These are phyloP conservation scores for Sclerotinia spermophila DNA, from an alignment of 2,329 filamentous ascomycete genomes.

Conservation along the genomic window DNA sequence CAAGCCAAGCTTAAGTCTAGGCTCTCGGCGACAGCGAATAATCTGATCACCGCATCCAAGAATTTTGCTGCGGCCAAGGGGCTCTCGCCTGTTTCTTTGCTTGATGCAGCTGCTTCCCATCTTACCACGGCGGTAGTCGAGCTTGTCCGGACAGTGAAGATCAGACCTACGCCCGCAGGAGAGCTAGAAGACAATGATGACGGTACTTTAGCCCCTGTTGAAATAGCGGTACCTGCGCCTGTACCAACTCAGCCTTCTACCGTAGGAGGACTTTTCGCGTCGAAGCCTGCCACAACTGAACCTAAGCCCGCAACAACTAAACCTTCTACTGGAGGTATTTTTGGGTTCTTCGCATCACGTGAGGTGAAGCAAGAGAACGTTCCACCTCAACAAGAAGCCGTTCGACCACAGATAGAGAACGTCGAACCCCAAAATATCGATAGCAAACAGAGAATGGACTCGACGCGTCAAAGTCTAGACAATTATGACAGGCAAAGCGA, in stretches of 20 bases:
- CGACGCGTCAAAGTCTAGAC: not conserved
- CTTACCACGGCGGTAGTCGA: constrained; percentile 83
- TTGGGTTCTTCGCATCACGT: constrained; percentile 62
- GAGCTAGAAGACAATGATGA: constrained; percentile 79
- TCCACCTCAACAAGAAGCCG: constrained; percentile 2
- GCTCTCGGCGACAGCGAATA: constrained; percentile 91
- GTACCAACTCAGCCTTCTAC: not conserved
- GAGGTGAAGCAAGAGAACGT: constrained; percentile 34
- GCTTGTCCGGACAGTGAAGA: constrained; percentile 77
- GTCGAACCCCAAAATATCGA: not conserved
- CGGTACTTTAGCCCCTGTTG: constrained; percentile 61
- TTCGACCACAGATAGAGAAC: not conserved
- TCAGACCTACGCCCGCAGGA: constrained; percentile 68
- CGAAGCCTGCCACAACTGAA: not conserved
- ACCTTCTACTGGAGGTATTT: not conserved
- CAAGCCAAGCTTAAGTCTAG: constrained; percentile 71
- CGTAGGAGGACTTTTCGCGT: not conserved
- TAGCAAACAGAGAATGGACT: not conserved
- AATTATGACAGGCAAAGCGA: not conserved
- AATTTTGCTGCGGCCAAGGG: constrained; percentile 82
- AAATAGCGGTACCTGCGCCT: constrained; percentile 45
- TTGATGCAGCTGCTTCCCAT: constrained; percentile 92
- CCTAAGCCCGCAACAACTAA: not conserved
- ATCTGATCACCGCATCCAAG: constrained; percentile 89
- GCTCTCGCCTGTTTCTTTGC: constrained; percentile 84